Conservation (phyloP, 495 filamentous ascomycete genomes). For the Penicillium psychrofluorescens region DNA sequence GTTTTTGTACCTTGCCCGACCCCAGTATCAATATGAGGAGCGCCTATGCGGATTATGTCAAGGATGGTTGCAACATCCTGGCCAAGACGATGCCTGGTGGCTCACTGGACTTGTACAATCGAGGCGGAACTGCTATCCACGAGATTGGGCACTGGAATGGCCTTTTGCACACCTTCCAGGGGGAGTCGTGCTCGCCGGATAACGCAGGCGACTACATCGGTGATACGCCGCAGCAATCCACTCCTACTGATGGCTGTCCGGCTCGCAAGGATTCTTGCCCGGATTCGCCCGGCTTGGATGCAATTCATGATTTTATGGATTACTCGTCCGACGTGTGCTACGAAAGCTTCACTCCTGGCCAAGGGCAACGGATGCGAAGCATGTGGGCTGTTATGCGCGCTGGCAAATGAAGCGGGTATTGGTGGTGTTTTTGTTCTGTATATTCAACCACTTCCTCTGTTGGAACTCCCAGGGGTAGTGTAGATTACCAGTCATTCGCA, state of each 20-base stretch:
- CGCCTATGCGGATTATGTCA: slow-evolving; percentile 29
- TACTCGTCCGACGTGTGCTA: slow-evolving; percentile 50
- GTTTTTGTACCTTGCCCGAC: slow-evolving; percentile 43
- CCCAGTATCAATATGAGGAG: slow-evolving; percentile 27
- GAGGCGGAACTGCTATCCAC: slow-evolving; percentile 45
- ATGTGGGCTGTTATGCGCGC: slow-evolving; percentile 40
- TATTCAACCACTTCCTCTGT: background rate
- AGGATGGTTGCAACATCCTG: slow-evolving; percentile 48
- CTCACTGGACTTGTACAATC: slow-evolving; percentile 34
- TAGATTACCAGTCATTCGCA: too few species aligned
- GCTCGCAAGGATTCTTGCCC: slow-evolving; percentile 41
- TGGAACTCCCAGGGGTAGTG: background rate
- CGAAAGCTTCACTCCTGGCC: slow-evolving; percentile 36
- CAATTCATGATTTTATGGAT: slow-evolving; percentile 50
- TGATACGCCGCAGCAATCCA: slow-evolving; percentile 45
- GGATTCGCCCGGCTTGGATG: slow-evolving; percentile 34
- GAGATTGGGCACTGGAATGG: slow-evolving; percentile 57
- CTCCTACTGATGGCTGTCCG: slow-evolving; percentile 45
- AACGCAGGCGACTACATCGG: slow-evolving; percentile 43
- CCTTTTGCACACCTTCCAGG: slow-evolving; percentile 50
- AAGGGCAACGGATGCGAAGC: slow-evolving; percentile 36
- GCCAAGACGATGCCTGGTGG: slow-evolving; percentile 44
- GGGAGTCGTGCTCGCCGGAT: slow-evolving; percentile 31
- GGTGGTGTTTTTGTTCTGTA: background rate
- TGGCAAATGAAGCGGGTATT: slow-evolving; percentile 25